phyloP scores from a whole-genome alignment of 169 alveolate species.

The Babesia caballi region DNA sequence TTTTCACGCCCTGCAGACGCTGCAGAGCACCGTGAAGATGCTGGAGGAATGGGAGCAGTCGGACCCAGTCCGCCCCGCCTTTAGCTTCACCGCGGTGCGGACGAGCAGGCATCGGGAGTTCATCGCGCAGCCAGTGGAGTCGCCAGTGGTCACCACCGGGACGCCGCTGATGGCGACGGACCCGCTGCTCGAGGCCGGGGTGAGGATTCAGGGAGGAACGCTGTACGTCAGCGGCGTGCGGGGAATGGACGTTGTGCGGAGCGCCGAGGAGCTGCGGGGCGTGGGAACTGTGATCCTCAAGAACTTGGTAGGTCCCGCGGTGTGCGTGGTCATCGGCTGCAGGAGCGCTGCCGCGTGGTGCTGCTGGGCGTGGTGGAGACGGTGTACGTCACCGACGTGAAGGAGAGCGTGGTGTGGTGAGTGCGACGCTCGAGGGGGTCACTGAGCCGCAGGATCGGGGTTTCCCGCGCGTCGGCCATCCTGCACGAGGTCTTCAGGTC shows the following conservation, averaged over 20 bases:
- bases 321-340: background rate
- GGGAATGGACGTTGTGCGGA: slow-evolving; percentile 7
- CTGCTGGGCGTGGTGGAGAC: slow-evolving; percentile 43
- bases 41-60: background rate
- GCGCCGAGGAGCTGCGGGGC: background rate
- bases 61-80: background rate
- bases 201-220: slow-evolving; percentile 1
- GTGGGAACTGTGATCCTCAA: slow-evolving; percentile 31
- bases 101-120: too few species aligned
- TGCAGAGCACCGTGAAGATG: background rate
- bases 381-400: slow-evolving; percentile 25
- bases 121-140: background rate
- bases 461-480: slow-evolving; percentile 12
- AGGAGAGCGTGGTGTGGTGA: slow-evolving; percentile 36
- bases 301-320: slow-evolving; percentile 12
- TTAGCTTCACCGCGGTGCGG: background rate
- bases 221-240: background rate
- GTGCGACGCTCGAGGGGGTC: background rate
- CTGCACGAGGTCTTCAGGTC: slow-evolving; percentile 2
- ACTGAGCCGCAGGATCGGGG: slow-evolving; percentile 17
- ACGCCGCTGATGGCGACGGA: background rate
- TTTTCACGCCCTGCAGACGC: background rate
- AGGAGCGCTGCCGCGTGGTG: slow-evolving; percentile 43
- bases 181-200: background rate
- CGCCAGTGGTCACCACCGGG: background rate